These are phyloP conservation scores for Russula ochroleuca DNA, from an alignment of 768 basidiomycete genomes.

Conservation along the genomic window DNA sequence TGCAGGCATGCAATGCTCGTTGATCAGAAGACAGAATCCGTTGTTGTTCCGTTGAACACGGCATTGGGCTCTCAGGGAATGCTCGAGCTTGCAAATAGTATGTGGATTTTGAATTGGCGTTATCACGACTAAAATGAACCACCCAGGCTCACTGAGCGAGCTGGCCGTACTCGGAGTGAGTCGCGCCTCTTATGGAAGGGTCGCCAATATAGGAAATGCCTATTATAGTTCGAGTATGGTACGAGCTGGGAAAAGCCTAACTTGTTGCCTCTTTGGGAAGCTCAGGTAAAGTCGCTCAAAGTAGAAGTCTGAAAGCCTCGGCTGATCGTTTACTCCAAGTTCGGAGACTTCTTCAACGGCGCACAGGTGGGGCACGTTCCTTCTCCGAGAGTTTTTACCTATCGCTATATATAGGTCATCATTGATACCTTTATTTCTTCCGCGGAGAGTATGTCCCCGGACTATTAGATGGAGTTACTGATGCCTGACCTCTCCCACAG, in stretches of 20 bases:
- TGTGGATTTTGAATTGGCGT: slow-evolving; percentile 24
- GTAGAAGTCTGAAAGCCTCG: slow-evolving; percentile 4
- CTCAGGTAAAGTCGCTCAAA: slow-evolving; percentile 52
- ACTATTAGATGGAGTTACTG: slow-evolving; percentile 4
- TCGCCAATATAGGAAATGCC: neutral
- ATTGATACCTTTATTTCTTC: slow-evolving; percentile 88
- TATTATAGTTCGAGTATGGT: slow-evolving; percentile 77
- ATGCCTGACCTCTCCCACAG: slow-evolving; percentile 37
- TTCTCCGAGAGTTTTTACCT: neutral
- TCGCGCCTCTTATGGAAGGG: slow-evolving; percentile 1
- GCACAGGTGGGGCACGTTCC: slow-evolving; percentile 48
- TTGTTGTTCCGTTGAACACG: slow-evolving; percentile 78
- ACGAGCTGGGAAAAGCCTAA: slow-evolving; percentile 84
- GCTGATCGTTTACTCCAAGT: slow-evolving; percentile 40
- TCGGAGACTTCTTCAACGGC: slow-evolving; percentile 93
- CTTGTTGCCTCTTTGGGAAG: slow-evolving; percentile 86
- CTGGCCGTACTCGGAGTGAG: slow-evolving; percentile 82
- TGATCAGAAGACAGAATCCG: slow-evolving; percentile 76
- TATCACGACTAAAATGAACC: neutral
- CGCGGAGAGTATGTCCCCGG: slow-evolving; percentile 61
- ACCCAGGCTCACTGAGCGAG: slow-evolving; percentile 77
- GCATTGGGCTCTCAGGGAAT: slow-evolving; percentile 52
- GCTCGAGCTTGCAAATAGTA: slow-evolving; percentile 85
- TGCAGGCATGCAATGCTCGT: slow-evolving; percentile 84
- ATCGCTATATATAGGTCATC: slow-evolving; percentile 52